Base-by-base conservation (phyloP, 2,329 filamentous ascomycete species). In the Fusarium sp. region DNA sequence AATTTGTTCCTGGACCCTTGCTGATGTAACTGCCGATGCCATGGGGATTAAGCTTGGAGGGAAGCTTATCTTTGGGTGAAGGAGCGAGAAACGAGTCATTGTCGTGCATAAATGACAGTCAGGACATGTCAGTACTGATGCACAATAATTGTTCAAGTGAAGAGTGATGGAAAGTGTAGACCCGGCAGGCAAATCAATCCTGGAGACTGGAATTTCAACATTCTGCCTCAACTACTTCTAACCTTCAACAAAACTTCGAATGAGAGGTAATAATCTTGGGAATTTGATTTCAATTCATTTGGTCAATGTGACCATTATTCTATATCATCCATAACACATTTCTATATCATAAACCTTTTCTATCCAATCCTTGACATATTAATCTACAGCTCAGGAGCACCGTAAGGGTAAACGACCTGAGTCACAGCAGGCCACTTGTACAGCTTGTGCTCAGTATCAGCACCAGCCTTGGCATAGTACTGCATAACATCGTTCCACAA, bases 61-160 rank as follows among this genome's bases (percentile, higher is more conserved):
- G 59, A 67, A 67, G 64, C 58, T 67, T 67, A 58, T 58, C 9
- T 25, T 21, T 16, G 10, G n/a, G n/a, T n/a, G n/a, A n/a, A n/a
- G n/a, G n/a, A 30, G 25, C 9, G 31, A 18, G 16, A 12, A 26
- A 26, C 26, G 5, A 19, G n/a, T 25, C 37, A 30, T 18, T 7
- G 8, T 13, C 7, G n/a, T 42, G 28, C 19, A 16, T 26, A 39
- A 30, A n/a, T 16, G 9, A 13, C 5, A 9, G 37, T 18, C 31
- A 18, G 16, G 8, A 14, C 39, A 25, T 26, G 16, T 7, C 12
- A 30, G 13, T 14, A 14, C 12, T 30, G 28, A 30, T n/a, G 34
- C 34, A 37, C 9, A 11, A 37, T 10, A 11, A 37, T 11, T 37
- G 34, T 37, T 37, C 5, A 37, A 37, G 16, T 34, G 31, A 18